Evolutionary conservation across 2,329 filamentous ascomycete species (phyloP), one percentile per base, ranked within the genome.

Genomic region (Biscogniauxia mediterranea): DNA sequence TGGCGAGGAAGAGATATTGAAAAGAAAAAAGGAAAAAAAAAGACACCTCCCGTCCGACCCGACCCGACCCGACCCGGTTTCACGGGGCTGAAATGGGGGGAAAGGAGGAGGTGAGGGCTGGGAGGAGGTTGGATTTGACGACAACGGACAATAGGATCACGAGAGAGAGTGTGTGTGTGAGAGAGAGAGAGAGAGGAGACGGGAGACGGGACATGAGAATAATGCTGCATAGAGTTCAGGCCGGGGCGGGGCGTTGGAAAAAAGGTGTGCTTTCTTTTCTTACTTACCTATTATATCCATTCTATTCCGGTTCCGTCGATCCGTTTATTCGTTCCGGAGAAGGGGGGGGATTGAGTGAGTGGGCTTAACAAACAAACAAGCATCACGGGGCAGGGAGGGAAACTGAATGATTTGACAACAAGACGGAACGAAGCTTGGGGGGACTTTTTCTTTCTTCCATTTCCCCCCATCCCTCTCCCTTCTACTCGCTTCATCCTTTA

Each of bases 1-100:
- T 68, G 64, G 70, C 70, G n/a, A 64, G 57, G 38, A 66, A 60
- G 65, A 68, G 61, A 56, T 11, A 49, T 19, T 53, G 61, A 61
- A 54, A 17, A 51, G 25, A 3, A 20, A 52, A 53, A 11, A 11
- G 38, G 38, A n/a, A 17, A 7, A 46, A 11, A n/a, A 46, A n/a
- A n/a, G n/a, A n/a, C n/a, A n/a, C n/a, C n/a, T n/a, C n/a, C n/a
- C n/a, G n/a, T n/a, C n/a, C n/a, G n/a, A n/a, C n/a, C n/a, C n/a
- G n/a, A n/a, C n/a, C n/a, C n/a, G n/a, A n/a, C n/a, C n/a, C n/a
- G n/a, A n/a, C n/a, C n/a, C n/a, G n/a, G n/a, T n/a, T n/a, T n/a
- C n/a, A n/a, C n/a, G n/a, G n/a, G n/a, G n/a, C n/a, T n/a, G n/a
- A n/a, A n/a, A n/a, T n/a, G n/a, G n/a, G n/a, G n/a, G n/a, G n/a